Evolutionary conservation across 345 rosid genomes (phyloP), one percentile per base, ranked within the genome.

Genomic region (Gossypium turneri): DNA sequence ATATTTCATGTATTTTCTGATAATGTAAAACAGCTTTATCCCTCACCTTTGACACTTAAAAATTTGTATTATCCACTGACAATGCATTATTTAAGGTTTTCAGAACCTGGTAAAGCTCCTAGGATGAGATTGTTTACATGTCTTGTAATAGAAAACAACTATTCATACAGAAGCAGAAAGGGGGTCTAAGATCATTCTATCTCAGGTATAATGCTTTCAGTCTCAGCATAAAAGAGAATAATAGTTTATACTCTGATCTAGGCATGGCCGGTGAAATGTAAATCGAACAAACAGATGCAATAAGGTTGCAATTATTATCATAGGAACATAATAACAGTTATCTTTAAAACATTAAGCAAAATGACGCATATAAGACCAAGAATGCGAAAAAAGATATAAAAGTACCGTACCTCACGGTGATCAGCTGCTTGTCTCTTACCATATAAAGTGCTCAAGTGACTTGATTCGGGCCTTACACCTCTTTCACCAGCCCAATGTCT

Each of bases 351-450:
- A 43, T 51, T 25, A 75, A 60, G 55, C 51, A 55, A 56, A 65
- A 59, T 4, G 16, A 68, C 2, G 22, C 56, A 65, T 65, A 76
- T 44, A 59, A 66, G 57, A 76, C 48, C 41, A 57, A 74, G 19
- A 27, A 17, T 2, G 44, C 29, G 71, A 25, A 25, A 44, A 76
- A 72, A 15, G 9, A 53, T 7, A 38, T 11, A 52, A 34, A 47
- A n/a, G 75, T 17, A 34, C 12, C 85, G 56, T 86, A 90, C 90
- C 86, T 87, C 79, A 34, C 45, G 50, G 61, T 45, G 65, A 80
- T 74, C 85, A 77, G 79, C 63, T 57, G 72, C 74, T 58, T 82
- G 62, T 82, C 38, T 63, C 19, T 75, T 60, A 80, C 77, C 65
- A 58, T 82, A 64, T 58, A 81, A 79, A 69, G 53, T 78, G 53